phyloP scores from a whole-genome alignment of 2,329 filamentous ascomycete species.

The Trichophyton benhamiae region DNA sequence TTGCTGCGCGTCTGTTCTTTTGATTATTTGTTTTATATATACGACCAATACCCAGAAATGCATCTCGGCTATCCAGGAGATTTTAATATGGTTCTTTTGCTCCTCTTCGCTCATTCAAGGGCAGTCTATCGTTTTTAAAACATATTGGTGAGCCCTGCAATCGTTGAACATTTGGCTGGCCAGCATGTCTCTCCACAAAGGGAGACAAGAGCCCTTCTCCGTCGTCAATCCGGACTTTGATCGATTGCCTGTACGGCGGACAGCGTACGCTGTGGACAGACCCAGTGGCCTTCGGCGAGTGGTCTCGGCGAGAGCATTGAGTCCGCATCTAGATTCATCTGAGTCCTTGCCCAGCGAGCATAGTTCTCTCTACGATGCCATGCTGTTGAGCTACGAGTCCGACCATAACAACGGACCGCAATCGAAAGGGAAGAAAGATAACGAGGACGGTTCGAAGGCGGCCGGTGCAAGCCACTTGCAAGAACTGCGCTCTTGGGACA shows the following conservation, averaged over 20 bases:
- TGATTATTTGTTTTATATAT: conserved; percentile 1
- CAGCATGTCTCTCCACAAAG: background rate
- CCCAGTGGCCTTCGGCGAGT: conserved; percentile 13
- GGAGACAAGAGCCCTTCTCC: background rate
- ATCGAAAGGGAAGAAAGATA: background rate
- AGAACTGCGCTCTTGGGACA: background rate
- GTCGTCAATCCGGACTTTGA: background rate
- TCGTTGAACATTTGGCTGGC: background rate
- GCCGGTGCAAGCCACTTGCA: background rate
- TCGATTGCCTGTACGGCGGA: background rate
- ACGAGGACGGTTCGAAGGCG: conserved; percentile 27
- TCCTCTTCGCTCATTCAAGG: background rate
- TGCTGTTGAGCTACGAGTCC: conserved; percentile 20
- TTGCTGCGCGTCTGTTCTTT: background rate
- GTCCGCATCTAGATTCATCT: conserved; percentile 19
- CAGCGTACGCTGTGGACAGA: background rate
- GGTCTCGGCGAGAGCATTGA: conserved; percentile 14
- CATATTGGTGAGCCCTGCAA: background rate
- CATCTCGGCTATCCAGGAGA: background rate
- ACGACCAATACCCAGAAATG: background rate
- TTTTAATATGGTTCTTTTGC: background rate
- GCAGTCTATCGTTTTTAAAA: background rate
- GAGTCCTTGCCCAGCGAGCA: conserved; percentile 26
- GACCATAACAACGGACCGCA: conserved; percentile 11
- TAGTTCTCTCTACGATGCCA: conserved; percentile 28